Evolutionary conservation across 2,329 filamentous ascomycete genomes (phyloP).

Genomic region (Proliferodiscus dingleyae): DNA sequence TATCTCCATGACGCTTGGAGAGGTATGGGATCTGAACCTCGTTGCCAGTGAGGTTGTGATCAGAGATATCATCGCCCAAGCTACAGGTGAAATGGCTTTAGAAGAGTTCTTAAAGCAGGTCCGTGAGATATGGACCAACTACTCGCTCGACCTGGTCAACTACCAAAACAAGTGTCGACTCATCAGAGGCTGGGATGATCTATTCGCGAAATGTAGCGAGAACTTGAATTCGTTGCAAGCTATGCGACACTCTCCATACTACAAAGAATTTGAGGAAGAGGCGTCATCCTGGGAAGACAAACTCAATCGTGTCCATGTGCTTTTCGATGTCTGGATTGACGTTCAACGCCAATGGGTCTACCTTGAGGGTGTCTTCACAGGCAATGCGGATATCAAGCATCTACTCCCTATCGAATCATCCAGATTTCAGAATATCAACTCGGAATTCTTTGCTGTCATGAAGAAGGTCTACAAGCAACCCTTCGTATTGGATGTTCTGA

Average conservation of each 20-base stretch:
- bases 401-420: slow-evolving; percentile 93
- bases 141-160: slow-evolving; percentile 87
- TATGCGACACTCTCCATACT: slow-evolving; percentile 98
- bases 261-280: slow-evolving; percentile 98
- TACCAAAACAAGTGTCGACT: slow-evolving; percentile 98
- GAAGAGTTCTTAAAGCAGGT: slow-evolving; percentile 97
- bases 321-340: slow-evolving; percentile 99
- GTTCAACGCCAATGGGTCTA: slow-evolving; percentile 99
- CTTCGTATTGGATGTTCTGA: slow-evolving; percentile 90
- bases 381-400: slow-evolving; percentile 98
- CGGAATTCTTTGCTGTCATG: slow-evolving; percentile 98
- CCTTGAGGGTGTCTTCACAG: slow-evolving; percentile 96
- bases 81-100: slow-evolving; percentile 95
- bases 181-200: slow-evolving; percentile 95
- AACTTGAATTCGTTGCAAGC: slow-evolving; percentile 96
- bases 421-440: slow-evolving; percentile 98
- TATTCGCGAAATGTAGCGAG: slow-evolving; percentile 97
- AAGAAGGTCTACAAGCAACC: slow-evolving; percentile 98
- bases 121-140: slow-evolving; percentile 94
- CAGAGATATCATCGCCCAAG: slow-evolving; percentile 88
- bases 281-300: slow-evolving; percentile 97
- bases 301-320: slow-evolving; percentile 90
- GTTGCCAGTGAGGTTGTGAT: slow-evolving; percentile 82
- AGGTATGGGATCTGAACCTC: slow-evolving; percentile 96
- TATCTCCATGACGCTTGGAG: slow-evolving; percentile 91